A percentile compares a stretch with the other conserved stretches of the same genome.
These are phyloP conservation scores for Xylaria sp. DNA, from an alignment of 2,329 filamentous ascomycete genomes.

Conservation along the genomic window DNA sequence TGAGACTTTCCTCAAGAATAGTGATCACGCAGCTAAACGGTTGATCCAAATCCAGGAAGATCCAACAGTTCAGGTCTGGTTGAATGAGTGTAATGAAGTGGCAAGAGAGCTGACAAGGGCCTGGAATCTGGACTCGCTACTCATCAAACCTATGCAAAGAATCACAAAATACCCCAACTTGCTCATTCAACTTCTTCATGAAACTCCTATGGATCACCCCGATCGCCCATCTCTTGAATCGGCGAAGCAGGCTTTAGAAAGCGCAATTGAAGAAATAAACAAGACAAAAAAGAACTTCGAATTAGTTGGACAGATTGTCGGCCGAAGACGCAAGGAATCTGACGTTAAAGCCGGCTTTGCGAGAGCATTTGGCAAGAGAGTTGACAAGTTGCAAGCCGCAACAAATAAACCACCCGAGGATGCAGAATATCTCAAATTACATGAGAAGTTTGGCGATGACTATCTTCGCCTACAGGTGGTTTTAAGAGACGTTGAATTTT, in stretches of 20 bases:
- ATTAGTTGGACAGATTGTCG: slow-evolving; percentile 88
- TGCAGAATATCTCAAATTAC: slow-evolving; percentile 79
- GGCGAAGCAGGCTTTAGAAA: slow-evolving; percentile 66
- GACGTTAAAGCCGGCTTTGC: slow-evolving; percentile 86
- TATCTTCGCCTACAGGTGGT: slow-evolving; percentile 94
- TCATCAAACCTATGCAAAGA: slow-evolving; percentile 96
- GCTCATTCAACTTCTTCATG: slow-evolving; percentile 80
- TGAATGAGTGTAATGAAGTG: slow-evolving; percentile 91
- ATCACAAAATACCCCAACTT: slow-evolving; percentile 94
- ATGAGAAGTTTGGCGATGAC: slow-evolving; percentile 90
- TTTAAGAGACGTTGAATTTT: slow-evolving; percentile 92
- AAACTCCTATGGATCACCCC: slow-evolving; percentile 84
- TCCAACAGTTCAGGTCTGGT: slow-evolving; percentile 79
- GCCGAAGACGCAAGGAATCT: slow-evolving; percentile 86
- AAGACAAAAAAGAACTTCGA: slow-evolving; percentile 96
- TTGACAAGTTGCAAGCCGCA: slow-evolving; percentile 82
- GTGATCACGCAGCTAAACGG: slow-evolving; percentile 70
- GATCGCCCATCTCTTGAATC: slow-evolving; percentile 74
- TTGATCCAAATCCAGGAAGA: slow-evolving; percentile 73
- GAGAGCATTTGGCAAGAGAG: slow-evolving; percentile 89
- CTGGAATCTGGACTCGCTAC: slow-evolving; percentile 94
- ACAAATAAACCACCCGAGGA: slow-evolving; percentile 76
- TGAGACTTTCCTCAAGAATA: slow-evolving; percentile 71
- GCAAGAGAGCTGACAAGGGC: slow-evolving; percentile 92
- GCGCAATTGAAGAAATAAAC: slow-evolving; percentile 87